Evolutionary conservation across 2,329 filamentous ascomycete species (phyloP).

Genomic region (Beauveria sp.): DNA sequence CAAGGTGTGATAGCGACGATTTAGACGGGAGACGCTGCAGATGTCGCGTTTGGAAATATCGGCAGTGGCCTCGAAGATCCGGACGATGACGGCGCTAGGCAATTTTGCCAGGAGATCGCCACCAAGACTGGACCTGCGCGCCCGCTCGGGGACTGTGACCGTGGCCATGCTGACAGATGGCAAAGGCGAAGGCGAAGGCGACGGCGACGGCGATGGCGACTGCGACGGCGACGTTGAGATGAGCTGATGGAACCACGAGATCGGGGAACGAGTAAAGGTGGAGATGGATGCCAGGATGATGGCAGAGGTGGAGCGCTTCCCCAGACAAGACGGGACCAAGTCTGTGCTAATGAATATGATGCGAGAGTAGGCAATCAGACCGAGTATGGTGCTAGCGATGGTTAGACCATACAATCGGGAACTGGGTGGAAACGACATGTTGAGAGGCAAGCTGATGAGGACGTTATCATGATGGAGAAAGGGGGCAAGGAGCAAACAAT

Average conservation of each 20-base stretch:
- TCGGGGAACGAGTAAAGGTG: background rate
- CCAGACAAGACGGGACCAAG: background rate
- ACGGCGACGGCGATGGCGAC: background rate
- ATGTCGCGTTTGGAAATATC: conserved; percentile 30
- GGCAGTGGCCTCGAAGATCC: conserved; percentile 31
- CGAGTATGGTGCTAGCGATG: background rate
- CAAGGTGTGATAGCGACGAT: conserved; percentile 33
- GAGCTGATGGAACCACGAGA: conserved; percentile 3
- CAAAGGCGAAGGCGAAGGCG: background rate
- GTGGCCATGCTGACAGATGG: background rate
- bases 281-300: conserved; percentile 1
- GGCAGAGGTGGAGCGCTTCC: conserved; percentile 4
- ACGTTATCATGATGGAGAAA: background rate
- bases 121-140: background rate
- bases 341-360: background rate
- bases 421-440: background rate
- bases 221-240: background rate
- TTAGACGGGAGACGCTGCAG: conserved; percentile 35
- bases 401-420: background rate
- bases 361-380: background rate
- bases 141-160: background rate
- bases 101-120: conserved; percentile 20
- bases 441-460: background rate
- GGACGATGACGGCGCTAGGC: conserved; percentile 32
- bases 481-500: background rate